A percentile compares a stretch with the other conserved stretches of the same genome.
Conservation (phyloP, 176 grass and related monocot species). For the Tuctoria greenei region DNA sequence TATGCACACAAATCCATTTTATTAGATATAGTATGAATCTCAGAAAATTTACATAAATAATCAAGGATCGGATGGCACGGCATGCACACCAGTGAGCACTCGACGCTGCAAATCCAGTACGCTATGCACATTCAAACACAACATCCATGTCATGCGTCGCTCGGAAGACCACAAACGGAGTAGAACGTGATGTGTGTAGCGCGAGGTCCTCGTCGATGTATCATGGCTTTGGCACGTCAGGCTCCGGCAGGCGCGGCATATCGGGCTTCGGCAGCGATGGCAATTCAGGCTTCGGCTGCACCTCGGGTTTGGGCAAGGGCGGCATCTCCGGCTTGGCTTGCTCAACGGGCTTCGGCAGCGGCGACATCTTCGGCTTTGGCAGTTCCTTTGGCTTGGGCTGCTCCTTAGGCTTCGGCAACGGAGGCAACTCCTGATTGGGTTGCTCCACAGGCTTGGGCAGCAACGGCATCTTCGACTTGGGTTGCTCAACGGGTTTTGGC, state of each 20-base stretch:
- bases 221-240: conserved; percentile 14
- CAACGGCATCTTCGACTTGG: too few relatives aligned
- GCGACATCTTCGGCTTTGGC: too few relatives aligned
- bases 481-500: too few relatives aligned
- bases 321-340: neutral
- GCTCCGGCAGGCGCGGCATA: neutral
- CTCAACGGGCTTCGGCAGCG: neutral
- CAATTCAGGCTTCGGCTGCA: neutral
- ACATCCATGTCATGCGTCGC: neutral
- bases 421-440: too few relatives aligned
- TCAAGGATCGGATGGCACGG: conserved; percentile 2
- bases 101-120: neutral
- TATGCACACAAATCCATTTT: conserved; percentile 8
- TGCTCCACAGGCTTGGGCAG: too few relatives aligned
- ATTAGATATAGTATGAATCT: conserved; percentile 12
- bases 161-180: neutral
- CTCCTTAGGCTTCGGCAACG: too few relatives aligned
- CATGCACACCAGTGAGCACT: neutral
- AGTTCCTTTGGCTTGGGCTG: too few relatives aligned
- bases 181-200: neutral
- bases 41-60: conserved; percentile 5
- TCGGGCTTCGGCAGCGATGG: neutral
- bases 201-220: neutral
- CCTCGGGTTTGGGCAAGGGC: neutral
- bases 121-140: neutral